These are phyloP conservation scores for Saprolegnia parasitica DNA, from an alignment of 352 stramenopile species.

Conservation along the genomic window DNA sequence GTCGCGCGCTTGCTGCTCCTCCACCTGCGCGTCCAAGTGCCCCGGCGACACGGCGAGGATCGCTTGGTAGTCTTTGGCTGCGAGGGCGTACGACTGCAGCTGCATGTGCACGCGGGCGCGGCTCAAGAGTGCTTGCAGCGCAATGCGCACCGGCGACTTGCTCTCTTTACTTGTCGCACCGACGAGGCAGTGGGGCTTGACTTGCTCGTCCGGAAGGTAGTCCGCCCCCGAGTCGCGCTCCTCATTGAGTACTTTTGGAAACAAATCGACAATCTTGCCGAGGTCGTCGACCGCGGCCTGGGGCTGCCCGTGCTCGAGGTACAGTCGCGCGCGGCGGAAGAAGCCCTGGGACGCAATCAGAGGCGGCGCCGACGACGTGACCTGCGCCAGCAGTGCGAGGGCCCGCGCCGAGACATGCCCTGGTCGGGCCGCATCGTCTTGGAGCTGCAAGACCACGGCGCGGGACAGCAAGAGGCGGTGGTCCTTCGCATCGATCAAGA, in stretches of 20 bases:
- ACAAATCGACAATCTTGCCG: conserved; percentile 3
- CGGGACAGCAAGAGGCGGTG: conserved; percentile 1
- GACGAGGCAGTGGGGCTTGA: neutral
- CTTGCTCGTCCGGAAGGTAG: neutral
- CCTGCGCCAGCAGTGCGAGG: neutral
- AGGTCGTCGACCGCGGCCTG: conserved; percentile 12
- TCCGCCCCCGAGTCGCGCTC: neutral
- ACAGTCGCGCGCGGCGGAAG: conserved; percentile 12
- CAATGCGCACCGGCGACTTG: conserved; percentile 1
- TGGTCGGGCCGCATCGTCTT: neutral
- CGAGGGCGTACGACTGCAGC: neutral
- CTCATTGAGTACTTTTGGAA: neutral
- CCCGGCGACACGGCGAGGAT: conserved; percentile 61
- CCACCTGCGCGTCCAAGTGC: conserved; percentile 73
- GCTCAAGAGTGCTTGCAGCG: conserved; percentile 1
- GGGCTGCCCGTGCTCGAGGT: neutral
- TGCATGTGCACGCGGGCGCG: conserved; percentile 14
- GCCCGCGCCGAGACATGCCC: neutral
- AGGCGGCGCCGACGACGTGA: conserved; percentile 10
- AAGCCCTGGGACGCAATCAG: neutral
- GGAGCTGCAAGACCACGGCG: conserved; percentile 12
- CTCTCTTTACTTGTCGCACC: neutral
- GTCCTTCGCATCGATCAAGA: neutral
- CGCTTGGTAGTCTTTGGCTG: conserved; percentile 48
- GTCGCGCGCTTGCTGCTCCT: conserved; percentile 47